phyloP scores from a whole-genome alignment of 805 yeast genomes.

The Candida mattraensis region DNA sequence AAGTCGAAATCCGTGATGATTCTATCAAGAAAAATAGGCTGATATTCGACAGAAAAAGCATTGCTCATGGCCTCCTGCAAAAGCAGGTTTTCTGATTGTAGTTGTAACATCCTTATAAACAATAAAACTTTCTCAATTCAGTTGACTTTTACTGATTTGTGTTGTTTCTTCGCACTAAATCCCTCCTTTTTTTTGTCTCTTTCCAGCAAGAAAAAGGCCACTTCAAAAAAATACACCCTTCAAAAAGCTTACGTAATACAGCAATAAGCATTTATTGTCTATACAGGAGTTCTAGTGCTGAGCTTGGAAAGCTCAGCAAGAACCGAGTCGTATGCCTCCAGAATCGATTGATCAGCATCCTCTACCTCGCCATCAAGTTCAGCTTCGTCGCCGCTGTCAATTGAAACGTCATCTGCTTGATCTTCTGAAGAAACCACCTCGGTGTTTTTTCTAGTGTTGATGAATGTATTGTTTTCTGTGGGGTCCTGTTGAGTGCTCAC shows the following conservation, averaged over 20 bases:
- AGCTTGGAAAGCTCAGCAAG: constrained; percentile 23
- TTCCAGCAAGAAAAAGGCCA: too few species aligned
- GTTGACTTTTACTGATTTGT: background rate
- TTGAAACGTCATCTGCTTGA: constrained; percentile 4
- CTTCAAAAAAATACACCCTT: too few species aligned
- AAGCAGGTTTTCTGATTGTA: constrained; percentile 81
- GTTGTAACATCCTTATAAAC: constrained; percentile 76
- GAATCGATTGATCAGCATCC: constrained; percentile 6
- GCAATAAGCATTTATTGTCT: too few species aligned
- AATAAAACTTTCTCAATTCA: constrained; percentile 1
- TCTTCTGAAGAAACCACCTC: background rate
- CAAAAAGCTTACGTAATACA: too few species aligned
- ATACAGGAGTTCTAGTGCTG: too few species aligned
- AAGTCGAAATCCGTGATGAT: constrained; percentile 93
- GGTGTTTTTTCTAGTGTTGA: constrained; percentile 12
- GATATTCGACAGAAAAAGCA: constrained; percentile 52
- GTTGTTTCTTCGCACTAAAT: too few species aligned
- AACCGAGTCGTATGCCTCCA: constrained; percentile 26
- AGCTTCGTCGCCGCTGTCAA: constrained; percentile 1
- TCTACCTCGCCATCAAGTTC: constrained; percentile 1
- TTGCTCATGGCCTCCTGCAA: constrained; percentile 79
- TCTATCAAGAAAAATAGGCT: constrained; percentile 66
- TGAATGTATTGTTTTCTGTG: constrained; percentile 16
- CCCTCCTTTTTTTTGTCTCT: too few species aligned
- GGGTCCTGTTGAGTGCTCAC: constrained; percentile 1